Evolutionary conservation across 2,329 filamentous ascomycete genomes (phyloP).

Genomic region (Diaporthe capsici): DNA sequence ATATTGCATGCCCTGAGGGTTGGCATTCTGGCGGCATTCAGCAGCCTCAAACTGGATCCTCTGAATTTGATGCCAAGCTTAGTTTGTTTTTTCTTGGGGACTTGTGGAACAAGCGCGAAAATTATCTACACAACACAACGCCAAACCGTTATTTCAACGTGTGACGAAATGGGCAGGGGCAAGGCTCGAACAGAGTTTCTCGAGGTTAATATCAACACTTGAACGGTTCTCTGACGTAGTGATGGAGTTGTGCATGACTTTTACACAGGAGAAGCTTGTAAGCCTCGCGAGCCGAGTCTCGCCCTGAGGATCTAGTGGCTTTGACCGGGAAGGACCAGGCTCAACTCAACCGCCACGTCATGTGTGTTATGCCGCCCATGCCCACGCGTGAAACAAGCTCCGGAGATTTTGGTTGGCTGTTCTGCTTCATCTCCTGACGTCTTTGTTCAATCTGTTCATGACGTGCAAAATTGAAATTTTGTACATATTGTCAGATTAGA

Average conservation of each 20-base stretch:
- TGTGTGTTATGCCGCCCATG: conserved; percentile 24
- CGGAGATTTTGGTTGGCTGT: not conserved
- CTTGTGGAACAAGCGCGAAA: not conserved
- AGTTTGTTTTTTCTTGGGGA: no score
- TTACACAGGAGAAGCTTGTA: not conserved
- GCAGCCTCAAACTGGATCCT: not conserved
- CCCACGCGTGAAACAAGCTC: conserved; percentile 25
- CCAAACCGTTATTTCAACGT: not conserved
- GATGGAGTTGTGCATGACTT: not conserved
- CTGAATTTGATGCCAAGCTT: not conserved
- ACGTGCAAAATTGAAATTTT: not conserved
- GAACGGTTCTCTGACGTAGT: not conserved
- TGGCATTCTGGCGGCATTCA: not conserved
- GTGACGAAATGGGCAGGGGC: not conserved
- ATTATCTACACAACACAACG: not conserved
- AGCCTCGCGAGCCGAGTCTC: conserved; percentile 9
- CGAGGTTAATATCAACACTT: not conserved
- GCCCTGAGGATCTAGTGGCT: conserved; percentile 20
- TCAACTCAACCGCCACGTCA: conserved; percentile 19
- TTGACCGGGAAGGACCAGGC: conserved; percentile 23
- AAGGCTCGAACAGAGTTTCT: not conserved
- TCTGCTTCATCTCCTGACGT: not conserved
- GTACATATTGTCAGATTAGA: not conserved
- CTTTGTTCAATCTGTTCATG: not conserved
- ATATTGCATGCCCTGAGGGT: no score